Evolutionary conservation across 352 stramenopile genomes (phyloP).

Genomic region (Pythium myriotylum): DNA sequence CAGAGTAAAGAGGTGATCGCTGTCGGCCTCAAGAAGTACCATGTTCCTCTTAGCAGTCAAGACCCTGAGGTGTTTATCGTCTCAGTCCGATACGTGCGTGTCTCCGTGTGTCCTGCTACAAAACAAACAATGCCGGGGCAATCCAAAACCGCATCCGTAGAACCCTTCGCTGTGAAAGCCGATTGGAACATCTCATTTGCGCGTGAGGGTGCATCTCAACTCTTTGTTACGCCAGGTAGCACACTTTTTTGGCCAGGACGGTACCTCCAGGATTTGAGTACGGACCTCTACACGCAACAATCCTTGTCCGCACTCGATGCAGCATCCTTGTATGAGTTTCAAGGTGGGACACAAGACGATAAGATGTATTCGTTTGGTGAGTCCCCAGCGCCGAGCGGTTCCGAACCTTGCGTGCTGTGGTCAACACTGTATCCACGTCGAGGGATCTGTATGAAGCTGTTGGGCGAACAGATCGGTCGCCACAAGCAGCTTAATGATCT

Average conservation of each 20-base stretch:
- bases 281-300: constrained; percentile 43
- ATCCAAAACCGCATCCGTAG: neutral
- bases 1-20: constrained; percentile 42
- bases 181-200: constrained; percentile 52
- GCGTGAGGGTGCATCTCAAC: constrained; percentile 24
- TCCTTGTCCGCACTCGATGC: constrained; percentile 46
- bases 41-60: constrained; percentile 43
- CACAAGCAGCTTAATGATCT: constrained; percentile 30
- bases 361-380: constrained; percentile 48
- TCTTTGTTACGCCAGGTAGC: constrained; percentile 29
- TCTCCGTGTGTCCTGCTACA: constrained; percentile 33
- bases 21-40: constrained; percentile 51
- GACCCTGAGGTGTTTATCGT: constrained; percentile 59
- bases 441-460: constrained; percentile 69
- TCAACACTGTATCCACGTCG: constrained; percentile 49
- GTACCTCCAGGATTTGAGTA: constrained; percentile 38
- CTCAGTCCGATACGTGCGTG: constrained; percentile 32
- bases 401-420: constrained; percentile 35
- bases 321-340: constrained; percentile 63
- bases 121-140: constrained; percentile 23
- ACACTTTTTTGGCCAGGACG: constrained; percentile 55
- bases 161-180: neutral
- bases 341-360: constrained; percentile 38
- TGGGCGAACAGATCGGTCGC: constrained; percentile 53
- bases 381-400: neutral